These are phyloP conservation scores for Fraxinus velutina DNA, from an alignment of 305 asterid species.

Conservation along the genomic window DNA sequence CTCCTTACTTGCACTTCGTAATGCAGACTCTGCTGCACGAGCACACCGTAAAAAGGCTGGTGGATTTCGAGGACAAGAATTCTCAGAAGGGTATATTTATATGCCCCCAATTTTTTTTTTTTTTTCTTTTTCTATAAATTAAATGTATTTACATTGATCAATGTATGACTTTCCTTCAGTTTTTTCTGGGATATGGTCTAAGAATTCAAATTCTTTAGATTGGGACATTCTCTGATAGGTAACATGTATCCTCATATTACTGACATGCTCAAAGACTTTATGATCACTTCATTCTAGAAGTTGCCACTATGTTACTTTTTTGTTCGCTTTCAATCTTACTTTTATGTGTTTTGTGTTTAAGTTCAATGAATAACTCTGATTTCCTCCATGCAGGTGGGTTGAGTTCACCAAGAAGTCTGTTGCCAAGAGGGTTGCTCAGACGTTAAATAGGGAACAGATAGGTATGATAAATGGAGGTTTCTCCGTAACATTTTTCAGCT, in stretches of 20 bases:
- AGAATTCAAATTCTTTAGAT: neutral
- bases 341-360: too few species aligned
- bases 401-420: constrained; percentile 71
- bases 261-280: neutral
- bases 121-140: neutral
- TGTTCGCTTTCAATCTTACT: too few species aligned
- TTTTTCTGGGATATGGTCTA: neutral
- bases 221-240: neutral
- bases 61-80: constrained; percentile 73
- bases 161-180: neutral
- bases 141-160: neutral
- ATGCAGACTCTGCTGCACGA: constrained; percentile 53
- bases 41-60: constrained; percentile 58
- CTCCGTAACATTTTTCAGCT: neutral
- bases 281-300: neutral
- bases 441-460: constrained; percentile 75
- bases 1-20: neutral
- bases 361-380: neutral
- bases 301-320: too few species aligned
- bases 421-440: constrained; percentile 74
- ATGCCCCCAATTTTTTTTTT: neutral
- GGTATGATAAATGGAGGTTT: constrained; percentile 38
- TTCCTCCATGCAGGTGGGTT: constrained; percentile 62
- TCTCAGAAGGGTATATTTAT: constrained; percentile 71
- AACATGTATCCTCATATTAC: neutral